phyloP scores from a whole-genome alignment of 495 filamentous ascomycete species.

The Xylaria castorea region DNA sequence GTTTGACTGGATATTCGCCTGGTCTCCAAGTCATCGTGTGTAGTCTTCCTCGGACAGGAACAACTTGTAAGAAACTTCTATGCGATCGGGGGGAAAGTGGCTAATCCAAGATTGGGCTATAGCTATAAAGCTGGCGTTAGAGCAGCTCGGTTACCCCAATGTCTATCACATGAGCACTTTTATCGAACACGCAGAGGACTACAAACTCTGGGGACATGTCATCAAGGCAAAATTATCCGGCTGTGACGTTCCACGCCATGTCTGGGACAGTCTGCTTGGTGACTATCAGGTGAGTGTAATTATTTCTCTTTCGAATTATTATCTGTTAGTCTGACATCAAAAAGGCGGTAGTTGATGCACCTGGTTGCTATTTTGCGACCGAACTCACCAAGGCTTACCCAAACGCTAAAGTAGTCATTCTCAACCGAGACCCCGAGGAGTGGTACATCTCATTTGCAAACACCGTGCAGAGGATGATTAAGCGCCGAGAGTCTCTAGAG shows the following conservation, averaged over 20 bases:
- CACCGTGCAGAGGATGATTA: conserved; percentile 20
- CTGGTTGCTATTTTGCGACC: conserved; percentile 64
- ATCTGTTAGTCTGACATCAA: conserved; percentile 11
- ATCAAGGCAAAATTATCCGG: conserved; percentile 65
- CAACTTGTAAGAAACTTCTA: conserved; percentile 58
- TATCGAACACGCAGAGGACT: conserved; percentile 66
- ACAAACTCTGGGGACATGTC: conserved; percentile 66
- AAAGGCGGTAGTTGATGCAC: conserved; percentile 67
- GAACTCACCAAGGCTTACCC: conserved; percentile 70
- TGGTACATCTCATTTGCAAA: conserved; percentile 43
- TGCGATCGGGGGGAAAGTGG: neutral
- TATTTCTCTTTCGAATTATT: neutral
- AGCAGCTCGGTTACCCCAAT: conserved; percentile 62
- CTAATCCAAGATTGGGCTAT: conserved; percentile 3
- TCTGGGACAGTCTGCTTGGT: conserved; percentile 69
- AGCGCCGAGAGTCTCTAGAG: conserved; percentile 40
- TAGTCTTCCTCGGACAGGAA: conserved; percentile 67
- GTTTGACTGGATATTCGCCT: conserved; percentile 6
- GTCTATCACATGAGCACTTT: conserved; percentile 71
- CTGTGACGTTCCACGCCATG: conserved; percentile 60
- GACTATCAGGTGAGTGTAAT: conserved; percentile 58
- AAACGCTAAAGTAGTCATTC: conserved; percentile 69
- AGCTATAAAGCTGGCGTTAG: conserved; percentile 64
- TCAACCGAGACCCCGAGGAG: conserved; percentile 55
- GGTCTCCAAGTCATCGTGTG: conserved; percentile 67